A percentile compares a stretch with the other conserved stretches of the same genome.
These are phyloP conservation scores for Colletotrichum tamarilloi DNA, from an alignment of 2,329 filamentous ascomycete genomes.

Conservation along the genomic window DNA sequence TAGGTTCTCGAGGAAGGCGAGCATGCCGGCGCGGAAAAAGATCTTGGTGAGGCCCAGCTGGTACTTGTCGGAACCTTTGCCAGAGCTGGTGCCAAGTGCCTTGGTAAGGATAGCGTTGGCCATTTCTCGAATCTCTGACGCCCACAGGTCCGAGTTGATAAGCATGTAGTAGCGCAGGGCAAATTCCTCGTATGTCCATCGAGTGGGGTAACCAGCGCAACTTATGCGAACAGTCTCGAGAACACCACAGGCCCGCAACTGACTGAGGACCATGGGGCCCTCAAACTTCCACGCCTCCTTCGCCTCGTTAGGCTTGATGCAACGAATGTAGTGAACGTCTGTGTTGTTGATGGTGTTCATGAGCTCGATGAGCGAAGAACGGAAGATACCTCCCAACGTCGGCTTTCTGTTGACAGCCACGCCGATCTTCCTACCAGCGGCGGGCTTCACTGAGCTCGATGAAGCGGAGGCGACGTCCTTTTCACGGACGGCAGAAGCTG, in stretches of 20 bases:
- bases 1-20: constrained; percentile 95
- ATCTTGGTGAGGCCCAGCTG: constrained; percentile 98
- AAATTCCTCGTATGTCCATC: constrained; percentile 99
- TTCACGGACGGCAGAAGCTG: constrained; percentile 87
- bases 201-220: constrained; percentile 94
- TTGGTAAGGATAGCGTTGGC: constrained; percentile 91
- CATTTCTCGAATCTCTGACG: constrained; percentile 92
- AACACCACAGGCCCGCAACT: constrained; percentile 97
- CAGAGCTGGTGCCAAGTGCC: constrained; percentile 82
- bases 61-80: constrained; percentile 88
- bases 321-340: constrained; percentile 98
- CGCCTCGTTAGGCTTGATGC: constrained; percentile 98
- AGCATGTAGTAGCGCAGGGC: constrained; percentile 98
- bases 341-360: constrained; percentile 99
- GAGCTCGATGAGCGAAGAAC: constrained; percentile 95
- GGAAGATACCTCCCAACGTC: constrained; percentile 97
- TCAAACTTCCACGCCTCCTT: constrained; percentile 99
- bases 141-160: constrained; percentile 90
- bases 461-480: constrained; percentile 79
- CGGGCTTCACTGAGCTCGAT: constrained; percentile 80
- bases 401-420: constrained; percentile 96
- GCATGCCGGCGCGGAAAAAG: constrained; percentile 99
- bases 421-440: constrained; percentile 86
- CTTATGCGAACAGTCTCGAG: constrained; percentile 98
- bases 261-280: constrained; percentile 97